phyloP scores from a whole-genome alignment of 805 yeast genomes.

The Sugiyamaella chiloensis region DNA sequence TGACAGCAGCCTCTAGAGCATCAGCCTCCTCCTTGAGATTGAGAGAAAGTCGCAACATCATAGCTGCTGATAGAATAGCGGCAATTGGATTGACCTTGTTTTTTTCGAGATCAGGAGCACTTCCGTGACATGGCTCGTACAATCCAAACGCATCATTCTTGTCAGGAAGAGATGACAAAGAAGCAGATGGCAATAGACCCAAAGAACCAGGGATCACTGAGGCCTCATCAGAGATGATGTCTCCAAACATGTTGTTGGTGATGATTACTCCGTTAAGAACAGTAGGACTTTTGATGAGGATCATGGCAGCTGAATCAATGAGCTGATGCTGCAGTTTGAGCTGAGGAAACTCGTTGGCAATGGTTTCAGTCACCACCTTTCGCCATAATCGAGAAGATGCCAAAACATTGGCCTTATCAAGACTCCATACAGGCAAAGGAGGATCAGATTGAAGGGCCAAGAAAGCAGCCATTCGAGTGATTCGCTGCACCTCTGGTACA shows the following conservation, averaged over 20 bases:
- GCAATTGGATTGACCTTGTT: slow-evolving; percentile 95
- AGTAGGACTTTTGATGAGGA: slow-evolving; percentile 86
- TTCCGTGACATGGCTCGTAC: slow-evolving; percentile 98
- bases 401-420: slow-evolving; percentile 96
- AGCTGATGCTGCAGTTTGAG: slow-evolving; percentile 86
- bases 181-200: slow-evolving; percentile 93
- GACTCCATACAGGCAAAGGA: slow-evolving; percentile 91
- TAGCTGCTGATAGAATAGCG: slow-evolving; percentile 90
- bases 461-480: slow-evolving; percentile 97
- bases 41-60: slow-evolving; percentile 93
- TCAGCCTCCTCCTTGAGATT: slow-evolving; percentile 80
- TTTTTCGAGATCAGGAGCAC: slow-evolving; percentile 89
- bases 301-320: slow-evolving; percentile 99
- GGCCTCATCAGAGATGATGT: slow-evolving; percentile 96
- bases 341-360: slow-evolving; percentile 86
- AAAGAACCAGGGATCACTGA: slow-evolving; percentile 97
- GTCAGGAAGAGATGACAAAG: slow-evolving; percentile 95
- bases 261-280: slow-evolving; percentile 88
- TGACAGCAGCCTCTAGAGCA: slow-evolving; percentile 86
- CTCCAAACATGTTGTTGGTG: slow-evolving; percentile 97
- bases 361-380: slow-evolving; percentile 81
- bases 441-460: slow-evolving; percentile 91
- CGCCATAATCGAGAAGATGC: slow-evolving; percentile 98
- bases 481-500: slow-evolving; percentile 89
- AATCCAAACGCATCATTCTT: slow-evolving; percentile 91